phyloP scores from a whole-genome alignment of 2,329 filamentous ascomycete species.

The Geosmithia flava region DNA sequence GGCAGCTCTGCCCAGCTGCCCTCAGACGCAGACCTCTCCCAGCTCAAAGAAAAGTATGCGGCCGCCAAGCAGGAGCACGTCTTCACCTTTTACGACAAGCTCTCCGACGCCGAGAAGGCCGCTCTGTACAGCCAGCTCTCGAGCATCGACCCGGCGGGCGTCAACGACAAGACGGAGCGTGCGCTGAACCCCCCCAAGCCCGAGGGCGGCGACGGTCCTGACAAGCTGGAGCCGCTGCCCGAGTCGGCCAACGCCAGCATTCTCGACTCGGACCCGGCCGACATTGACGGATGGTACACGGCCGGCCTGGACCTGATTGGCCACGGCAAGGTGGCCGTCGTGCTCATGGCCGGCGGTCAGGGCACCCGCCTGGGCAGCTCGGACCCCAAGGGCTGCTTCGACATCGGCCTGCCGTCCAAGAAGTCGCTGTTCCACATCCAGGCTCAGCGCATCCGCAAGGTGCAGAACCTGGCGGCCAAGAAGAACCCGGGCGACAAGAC shows the following conservation, averaged over 20 bases:
- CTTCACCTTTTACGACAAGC: slow-evolving; percentile 70
- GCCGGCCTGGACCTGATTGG: slow-evolving; percentile 69
- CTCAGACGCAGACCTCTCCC: slow-evolving; percentile 37
- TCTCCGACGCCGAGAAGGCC: slow-evolving; percentile 61
- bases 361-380: slow-evolving; percentile 90
- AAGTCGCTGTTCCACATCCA: slow-evolving; percentile 98
- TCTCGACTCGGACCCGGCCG: slow-evolving; percentile 69
- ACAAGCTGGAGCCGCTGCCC: slow-evolving; percentile 72
- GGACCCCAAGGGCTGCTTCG: slow-evolving; percentile 92
- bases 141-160: slow-evolving; percentile 69
- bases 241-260: slow-evolving; percentile 79
- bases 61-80: slow-evolving; percentile 71
- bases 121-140: slow-evolving; percentile 71
- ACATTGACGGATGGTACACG: slow-evolving; percentile 77
- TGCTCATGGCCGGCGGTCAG: slow-evolving; percentile 95
- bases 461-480: slow-evolving; percentile 69
- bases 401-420: slow-evolving; percentile 83
- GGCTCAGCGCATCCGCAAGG: slow-evolving; percentile 80
- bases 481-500: slow-evolving; percentile 39
- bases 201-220: slow-evolving; percentile 29
- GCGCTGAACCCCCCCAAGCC: slow-evolving; percentile 67
- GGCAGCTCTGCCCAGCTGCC: slow-evolving; percentile 9
- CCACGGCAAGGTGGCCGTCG: slow-evolving; percentile 68
- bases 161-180: slow-evolving; percentile 76
- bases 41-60: slow-evolving; percentile 60